Percentiles rank a stretch among this genome's conserved stretches.
These are phyloP conservation scores for Botrytis hyacinthi DNA, from an alignment of 2,329 filamentous ascomycete genomes.

Conservation along the genomic window DNA sequence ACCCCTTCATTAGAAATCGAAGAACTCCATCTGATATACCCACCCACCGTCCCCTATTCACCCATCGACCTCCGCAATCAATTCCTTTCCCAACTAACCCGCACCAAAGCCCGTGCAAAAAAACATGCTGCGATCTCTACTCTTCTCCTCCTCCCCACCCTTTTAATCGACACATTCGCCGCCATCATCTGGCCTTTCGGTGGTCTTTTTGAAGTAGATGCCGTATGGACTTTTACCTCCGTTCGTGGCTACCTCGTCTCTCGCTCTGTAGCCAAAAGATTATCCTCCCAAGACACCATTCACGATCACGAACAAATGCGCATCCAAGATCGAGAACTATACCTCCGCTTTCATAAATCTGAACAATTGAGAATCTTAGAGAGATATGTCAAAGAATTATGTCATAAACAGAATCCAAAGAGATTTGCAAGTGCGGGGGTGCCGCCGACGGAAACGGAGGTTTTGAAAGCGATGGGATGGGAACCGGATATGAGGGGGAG, in stretches of 20 bases:
- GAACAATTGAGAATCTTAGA: neutral
- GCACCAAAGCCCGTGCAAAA: neutral
- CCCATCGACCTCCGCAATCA: neutral
- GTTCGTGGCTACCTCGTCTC: slow-evolving; percentile 27
- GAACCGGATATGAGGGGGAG: slow-evolving; percentile 11
- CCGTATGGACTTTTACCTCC: slow-evolving; percentile 37
- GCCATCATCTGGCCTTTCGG: slow-evolving; percentile 39
- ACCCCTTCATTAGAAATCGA: neutral
- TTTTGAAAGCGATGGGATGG: slow-evolving; percentile 24
- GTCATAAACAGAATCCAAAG: slow-evolving; percentile 16
- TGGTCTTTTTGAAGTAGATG: slow-evolving; percentile 38
- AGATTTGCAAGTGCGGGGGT: slow-evolving; percentile 22
- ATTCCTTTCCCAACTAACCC: neutral
- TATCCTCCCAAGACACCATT: neutral
- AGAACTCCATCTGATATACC: slow-evolving; percentile 4
- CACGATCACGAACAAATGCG: neutral
- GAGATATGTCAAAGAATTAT: neutral
- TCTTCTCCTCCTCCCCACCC: neutral
- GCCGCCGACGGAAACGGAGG: slow-evolving; percentile 22
- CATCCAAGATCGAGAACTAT: neutral
- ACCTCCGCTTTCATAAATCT: neutral
- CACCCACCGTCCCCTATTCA: neutral
- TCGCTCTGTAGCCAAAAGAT: neutral
- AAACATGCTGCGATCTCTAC: slow-evolving; percentile 10
- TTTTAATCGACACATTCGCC: slow-evolving; percentile 29